A percentile compares a stretch with the other conserved stretches of the same genome.
phyloP scores from a whole-genome alignment of 1,284 basidiomycete species.

The Neolentinus lepideus region DNA sequence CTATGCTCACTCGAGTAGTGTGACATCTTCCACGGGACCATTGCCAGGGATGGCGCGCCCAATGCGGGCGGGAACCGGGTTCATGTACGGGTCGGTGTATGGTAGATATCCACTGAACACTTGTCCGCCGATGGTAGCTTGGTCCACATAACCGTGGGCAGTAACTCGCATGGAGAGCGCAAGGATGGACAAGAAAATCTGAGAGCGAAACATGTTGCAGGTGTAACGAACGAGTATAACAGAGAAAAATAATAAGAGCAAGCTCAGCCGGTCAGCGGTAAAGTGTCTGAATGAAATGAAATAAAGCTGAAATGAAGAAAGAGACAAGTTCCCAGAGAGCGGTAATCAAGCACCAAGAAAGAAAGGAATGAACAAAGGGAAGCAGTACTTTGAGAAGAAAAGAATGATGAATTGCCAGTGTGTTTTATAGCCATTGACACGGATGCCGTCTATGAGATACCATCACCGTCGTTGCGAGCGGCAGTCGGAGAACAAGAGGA shows the following conservation, averaged over 20 bases:
- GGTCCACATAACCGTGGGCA: slow-evolving; percentile 20
- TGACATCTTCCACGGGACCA: slow-evolving; percentile 25
- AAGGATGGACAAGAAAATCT: not conserved
- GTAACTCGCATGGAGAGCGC: slow-evolving; percentile 8
- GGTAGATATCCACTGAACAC: slow-evolving; percentile 21
- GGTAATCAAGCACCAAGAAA: no score
- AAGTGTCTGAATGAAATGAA: no score
- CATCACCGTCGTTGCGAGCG: no score
- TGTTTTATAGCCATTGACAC: no score
- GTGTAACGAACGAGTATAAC: not conserved
- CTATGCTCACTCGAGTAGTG: slow-evolving; percentile 20
- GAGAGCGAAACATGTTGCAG: not conserved
- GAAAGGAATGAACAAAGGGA: no score
- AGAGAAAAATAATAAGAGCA: not conserved
- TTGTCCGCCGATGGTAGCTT: slow-evolving; percentile 15
- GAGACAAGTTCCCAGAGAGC: no score
- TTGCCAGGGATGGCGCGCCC: slow-evolving; percentile 41
- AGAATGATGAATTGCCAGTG: no score
- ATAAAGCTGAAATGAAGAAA: no score
- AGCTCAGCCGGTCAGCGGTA: no score
- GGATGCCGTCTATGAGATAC: no score
- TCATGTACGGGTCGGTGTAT: slow-evolving; percentile 26
- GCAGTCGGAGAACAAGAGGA: no score
- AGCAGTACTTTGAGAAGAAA: no score
- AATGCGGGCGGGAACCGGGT: slow-evolving; percentile 34